phyloP scores from a whole-genome alignment of 176 grass and related monocot species.

The Panicum miliaceum region DNA sequence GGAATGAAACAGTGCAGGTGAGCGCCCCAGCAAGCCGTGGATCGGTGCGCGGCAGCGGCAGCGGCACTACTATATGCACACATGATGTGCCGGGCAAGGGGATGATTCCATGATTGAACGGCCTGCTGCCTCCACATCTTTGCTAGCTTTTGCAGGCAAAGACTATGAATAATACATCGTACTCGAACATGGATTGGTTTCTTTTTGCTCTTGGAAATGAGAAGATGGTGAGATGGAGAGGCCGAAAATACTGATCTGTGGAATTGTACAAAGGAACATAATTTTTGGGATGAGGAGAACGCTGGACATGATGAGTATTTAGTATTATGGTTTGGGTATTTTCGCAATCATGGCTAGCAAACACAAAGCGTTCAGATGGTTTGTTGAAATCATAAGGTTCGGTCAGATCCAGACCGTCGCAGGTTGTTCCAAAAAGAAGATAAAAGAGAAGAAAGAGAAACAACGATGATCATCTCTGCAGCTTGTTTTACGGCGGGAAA shows the following conservation, averaged over 20 bases:
- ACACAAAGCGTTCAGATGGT: neutral
- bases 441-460: neutral
- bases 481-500: neutral
- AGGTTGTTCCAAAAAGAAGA: slow-evolving; percentile 28
- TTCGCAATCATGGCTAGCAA: neutral
- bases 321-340: neutral
- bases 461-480: slow-evolving; percentile 19
- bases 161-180: slow-evolving; percentile 26
- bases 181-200: slow-evolving; percentile 31
- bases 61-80: slow-evolving; percentile 46
- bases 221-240: neutral
- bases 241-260: neutral
- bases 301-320: slow-evolving; percentile 6
- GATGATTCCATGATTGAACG: slow-evolving; percentile 53
- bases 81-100: slow-evolving; percentile 21
- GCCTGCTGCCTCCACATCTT: neutral
- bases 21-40: neutral
- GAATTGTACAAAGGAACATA: neutral
- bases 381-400: neutral
- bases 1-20: slow-evolving; percentile 31
- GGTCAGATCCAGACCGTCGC: slow-evolving; percentile 33
- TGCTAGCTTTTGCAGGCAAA: slow-evolving; percentile 25
- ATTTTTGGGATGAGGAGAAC: neutral
- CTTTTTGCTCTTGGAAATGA: slow-evolving; percentile 29
- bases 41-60: slow-evolving; percentile 35